Evolutionary conservation across 2,329 filamentous ascomycete species (phyloP), one percentile per base, ranked within the genome.

Genomic region (Rasamsonia emersonii): DNA sequence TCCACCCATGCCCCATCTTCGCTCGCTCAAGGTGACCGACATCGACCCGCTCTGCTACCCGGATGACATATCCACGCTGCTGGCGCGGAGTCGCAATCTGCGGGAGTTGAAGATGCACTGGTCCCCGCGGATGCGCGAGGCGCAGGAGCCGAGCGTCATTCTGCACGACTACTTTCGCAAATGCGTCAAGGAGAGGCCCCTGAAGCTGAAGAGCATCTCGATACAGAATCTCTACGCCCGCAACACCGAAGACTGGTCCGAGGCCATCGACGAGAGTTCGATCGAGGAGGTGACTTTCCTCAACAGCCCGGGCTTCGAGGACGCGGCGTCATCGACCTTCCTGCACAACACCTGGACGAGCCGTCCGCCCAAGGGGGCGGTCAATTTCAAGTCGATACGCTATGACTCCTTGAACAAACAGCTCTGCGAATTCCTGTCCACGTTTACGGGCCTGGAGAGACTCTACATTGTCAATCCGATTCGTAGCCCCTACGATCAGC

Each of bases 31-130:
- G 32, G 61, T 75, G 17, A 70, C 70, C 37, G 66, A 78, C 40
- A 74, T 78, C 32, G 75, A 79, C 35, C 75, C 75, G 1, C 59
- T 79, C 7, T 79, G 75, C 53, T 76, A 77, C 43, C 73, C 73
- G 0, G 75, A 79, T 50, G 75, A 78, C 42, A 67, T 79, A 6
- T 73, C 72, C 9, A 57, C 70, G 14, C 53, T 79, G 9, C 52
- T 79, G 5, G 51, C 64, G 9, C 59, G 66, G n/a, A 69, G 70
- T 4, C 67, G 62, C 39, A 71, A 70, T 32, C 54, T 79, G 3
- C 58, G 65, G 24, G 68, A 71, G 18, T 51, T 79, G 5, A 69
- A 61, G 33, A 39, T 79, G 37, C 73, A 79, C 44, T 79, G 73
- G 65, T 74, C 65, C 17, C 72, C 74, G 3, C 69, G 75, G 2